Base-by-base conservation (phyloP, 768 basidiomycete species). In the Cystofilobasidium bisporidii region DNA sequence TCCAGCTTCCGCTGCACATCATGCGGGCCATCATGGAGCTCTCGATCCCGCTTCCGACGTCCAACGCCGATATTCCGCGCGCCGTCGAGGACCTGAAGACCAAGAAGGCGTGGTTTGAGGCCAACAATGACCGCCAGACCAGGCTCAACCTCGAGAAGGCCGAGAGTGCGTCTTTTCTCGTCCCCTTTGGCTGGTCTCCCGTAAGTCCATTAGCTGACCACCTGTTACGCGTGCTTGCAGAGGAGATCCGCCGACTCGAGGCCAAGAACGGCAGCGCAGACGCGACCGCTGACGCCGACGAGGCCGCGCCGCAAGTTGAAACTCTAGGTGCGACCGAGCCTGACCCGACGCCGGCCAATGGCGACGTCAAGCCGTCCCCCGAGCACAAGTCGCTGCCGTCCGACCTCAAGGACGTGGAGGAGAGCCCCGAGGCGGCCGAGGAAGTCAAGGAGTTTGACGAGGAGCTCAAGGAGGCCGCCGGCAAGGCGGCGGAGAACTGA, bases 21-120 rank as follows among this genome's bases (percentile, higher is more conserved):
- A 84, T 99, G 53, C 82, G 87, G 57, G 96, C 93, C 1, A 84
- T 99, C 41, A 82, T 94, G 66, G 80, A 83, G 20, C 81, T 98
- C 48, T 90, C 91, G 40, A 98, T 99, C 73, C 86, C 91, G 30
- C 89, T 92, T 30, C 96, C 96, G 0, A 81, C 84, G 22, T 86
- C 86, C 15, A 77, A 82, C 48, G 79, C 81, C 8, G 93, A 99
- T 71, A 82, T 92, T 40, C 82, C 86, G 63, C 87, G 90, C 63
- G 84, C 91, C 57, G 81, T 98, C 65, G 88, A 89, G 74, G 89
- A 96, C 76, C 82, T 99, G 67, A 87, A 87, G 77, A 89, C 84
- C 61, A 99, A 98, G 83, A 92, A 92, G 80, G 82, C 86, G 28
- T 98, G 92, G 91, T 96, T 85, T 74, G 85, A 87, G 76, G 93